These are phyloP conservation scores for Cyclocybe cylindracea DNA, from an alignment of 768 basidiomycete genomes.

Conservation along the genomic window DNA sequence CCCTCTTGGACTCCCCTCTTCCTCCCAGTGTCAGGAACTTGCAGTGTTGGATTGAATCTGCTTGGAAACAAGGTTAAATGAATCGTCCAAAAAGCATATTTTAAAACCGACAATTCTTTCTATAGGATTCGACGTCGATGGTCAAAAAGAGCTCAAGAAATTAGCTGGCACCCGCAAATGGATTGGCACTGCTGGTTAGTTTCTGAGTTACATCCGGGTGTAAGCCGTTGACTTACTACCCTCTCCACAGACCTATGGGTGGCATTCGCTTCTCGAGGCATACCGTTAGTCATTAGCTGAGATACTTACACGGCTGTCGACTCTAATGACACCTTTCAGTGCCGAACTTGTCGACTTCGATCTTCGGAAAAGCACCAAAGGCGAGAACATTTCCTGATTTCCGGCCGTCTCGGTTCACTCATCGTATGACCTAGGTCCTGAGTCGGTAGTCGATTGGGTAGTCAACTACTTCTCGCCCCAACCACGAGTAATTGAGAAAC, in stretches of 20 bases:
- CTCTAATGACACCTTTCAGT: conserved; percentile 30
- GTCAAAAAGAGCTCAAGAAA: conserved; percentile 59
- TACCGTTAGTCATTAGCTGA: conserved; percentile 61
- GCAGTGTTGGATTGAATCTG: conserved; percentile 78
- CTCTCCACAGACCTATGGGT: conserved; percentile 63
- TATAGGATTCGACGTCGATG: conserved; percentile 72
- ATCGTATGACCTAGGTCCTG: conserved; percentile 33
- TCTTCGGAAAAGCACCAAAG: conserved; percentile 40
- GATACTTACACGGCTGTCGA: background rate
- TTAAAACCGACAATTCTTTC: background rate
- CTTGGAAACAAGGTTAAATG: conserved; percentile 69
- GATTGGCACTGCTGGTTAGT: conserved; percentile 78
- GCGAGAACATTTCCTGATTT: conserved; percentile 27
- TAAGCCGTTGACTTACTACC: background rate
- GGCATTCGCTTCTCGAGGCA: conserved; percentile 75
- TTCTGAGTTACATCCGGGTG: background rate
- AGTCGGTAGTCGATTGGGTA: conserved; percentile 69
- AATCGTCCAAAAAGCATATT: conserved; percentile 9
- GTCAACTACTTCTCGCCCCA: conserved; percentile 64
- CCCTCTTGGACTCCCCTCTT: conserved; percentile 54
- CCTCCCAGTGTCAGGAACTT: conserved; percentile 73
- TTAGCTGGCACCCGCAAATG: conserved; percentile 63
- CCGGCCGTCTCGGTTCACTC: background rate
- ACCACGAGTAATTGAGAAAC: conserved; percentile 12
- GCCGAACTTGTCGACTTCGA: conserved; percentile 69